Base-by-base conservation (phyloP, 1,284 basidiomycete species). In the Melampsora occidentalis region DNA sequence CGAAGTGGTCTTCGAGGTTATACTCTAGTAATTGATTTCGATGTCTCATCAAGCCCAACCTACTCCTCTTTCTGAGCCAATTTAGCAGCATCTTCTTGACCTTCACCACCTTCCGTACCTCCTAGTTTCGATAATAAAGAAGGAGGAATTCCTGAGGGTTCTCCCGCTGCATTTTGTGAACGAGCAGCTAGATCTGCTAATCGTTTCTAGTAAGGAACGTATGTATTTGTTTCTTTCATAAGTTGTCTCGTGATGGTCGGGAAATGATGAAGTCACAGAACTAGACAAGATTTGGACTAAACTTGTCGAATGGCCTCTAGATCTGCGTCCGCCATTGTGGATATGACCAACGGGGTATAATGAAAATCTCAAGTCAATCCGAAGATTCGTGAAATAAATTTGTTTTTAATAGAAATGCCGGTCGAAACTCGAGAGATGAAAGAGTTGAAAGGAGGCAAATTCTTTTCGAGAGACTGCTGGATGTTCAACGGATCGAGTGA, bases 1-100 rank as follows among this genome's bases (percentile, higher is more conserved):
- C 42, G 14, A 80, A 96, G 94, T 57, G 98, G 86, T 78, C 98
- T 89, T 5, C 92, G 92, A n/a, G 90, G 89, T 82, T 98, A 89
- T 82, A 97, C 42, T 46, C 42, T 46, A 46, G 10, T 46, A 46
- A 39, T 28, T 4, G 28, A 28, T 28, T 28, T 28, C 85, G 80
- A 83, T 83, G 16, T 46, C 42, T 46, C 42, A 46, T 46, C 42
- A 46, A 46, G 42, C 10, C 42, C 42, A 46, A 46, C 77, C 86
- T 83, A 90, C 91, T 83, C 80, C 81, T 85, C 83, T 77, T 82
- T 81, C 69, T 83, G 81, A 3, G 83, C 83, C 35, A 71, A 48
- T 51, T 81, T 78, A 33, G 80, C 79, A 51, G 82, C 79, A 9
- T 83, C 82, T 63, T 83, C 80, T n/a, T 80, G 79, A 31, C 48